Evolutionary conservation across 2,329 filamentous ascomycete genomes (phyloP).

Genomic region (Aspergillus luchuensis): DNA sequence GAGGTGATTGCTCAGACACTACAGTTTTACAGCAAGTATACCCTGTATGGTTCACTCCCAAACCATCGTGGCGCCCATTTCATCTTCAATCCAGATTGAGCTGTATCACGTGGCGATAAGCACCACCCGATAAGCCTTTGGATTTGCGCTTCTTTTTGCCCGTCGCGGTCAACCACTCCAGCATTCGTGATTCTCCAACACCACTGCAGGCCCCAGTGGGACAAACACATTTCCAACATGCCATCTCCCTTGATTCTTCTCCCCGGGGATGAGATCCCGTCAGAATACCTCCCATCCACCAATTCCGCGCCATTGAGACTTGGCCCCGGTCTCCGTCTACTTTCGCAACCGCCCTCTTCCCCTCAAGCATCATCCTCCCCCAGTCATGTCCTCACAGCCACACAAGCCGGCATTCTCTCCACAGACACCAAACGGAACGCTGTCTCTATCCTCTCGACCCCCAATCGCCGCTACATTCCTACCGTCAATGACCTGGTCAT

Average conservation of each 20-base stretch:
- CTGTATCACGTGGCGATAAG: constrained; percentile 33
- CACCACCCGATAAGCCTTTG: constrained; percentile 12
- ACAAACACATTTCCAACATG: constrained; percentile 48
- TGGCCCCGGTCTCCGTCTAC: constrained; percentile 79
- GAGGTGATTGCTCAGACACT: neutral
- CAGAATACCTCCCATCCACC: constrained; percentile 65
- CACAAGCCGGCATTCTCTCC: constrained; percentile 39
- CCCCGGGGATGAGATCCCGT: constrained; percentile 75
- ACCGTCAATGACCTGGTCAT: constrained; percentile 83
- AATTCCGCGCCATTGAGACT: constrained; percentile 72
- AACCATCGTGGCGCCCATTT: neutral
- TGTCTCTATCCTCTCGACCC: constrained; percentile 38
- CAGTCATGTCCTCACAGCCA: constrained; percentile 40
- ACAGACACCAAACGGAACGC: constrained; percentile 46
- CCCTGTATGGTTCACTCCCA: neutral
- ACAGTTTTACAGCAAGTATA: too few species aligned
- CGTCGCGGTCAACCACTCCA: neutral
- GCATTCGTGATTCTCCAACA: neutral
- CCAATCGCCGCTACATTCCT: constrained; percentile 69
- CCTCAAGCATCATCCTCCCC: constrained; percentile 58
- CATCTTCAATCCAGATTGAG: neutral
- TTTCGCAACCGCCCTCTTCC: constrained; percentile 71
- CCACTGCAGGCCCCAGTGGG: neutral
- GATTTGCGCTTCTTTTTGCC: constrained; percentile 14
- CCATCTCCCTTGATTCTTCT: constrained; percentile 68